Evolutionary conservation across 83 land plant species (phyloP).

Genomic region (Diphasiastrum complanatum): DNA sequence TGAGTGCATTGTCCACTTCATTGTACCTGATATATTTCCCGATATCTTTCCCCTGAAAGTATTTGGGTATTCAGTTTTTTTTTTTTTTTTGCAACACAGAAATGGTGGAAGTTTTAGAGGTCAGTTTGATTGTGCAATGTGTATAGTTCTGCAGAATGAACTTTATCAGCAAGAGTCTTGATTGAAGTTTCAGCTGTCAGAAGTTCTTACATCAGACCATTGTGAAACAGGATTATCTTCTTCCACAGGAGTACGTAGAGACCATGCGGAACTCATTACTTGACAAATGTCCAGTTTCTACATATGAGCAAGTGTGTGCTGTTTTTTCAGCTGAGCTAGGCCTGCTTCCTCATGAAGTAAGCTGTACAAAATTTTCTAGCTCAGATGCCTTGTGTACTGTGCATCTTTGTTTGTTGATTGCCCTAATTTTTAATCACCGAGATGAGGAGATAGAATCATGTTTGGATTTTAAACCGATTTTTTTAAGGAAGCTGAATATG

Average conservation of each 20-base stretch:
- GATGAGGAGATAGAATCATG: not conserved
- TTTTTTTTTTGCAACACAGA: too few species aligned
- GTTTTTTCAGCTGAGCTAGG: conserved; percentile 80
- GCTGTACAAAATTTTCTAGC: not conserved
- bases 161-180: too few species aligned
- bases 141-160: too few species aligned
- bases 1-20: too few species aligned
- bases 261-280: conserved; percentile 85
- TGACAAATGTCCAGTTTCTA: conserved; percentile 87
- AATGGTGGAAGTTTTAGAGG: too few species aligned
- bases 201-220: too few species aligned
- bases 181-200: too few species aligned
- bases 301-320: conserved; percentile 85
- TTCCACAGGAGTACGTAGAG: conserved; percentile 81
- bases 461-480: too few species aligned
- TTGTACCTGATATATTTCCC: too few species aligned
- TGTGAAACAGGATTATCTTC: conserved; percentile 89
- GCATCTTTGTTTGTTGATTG: not conserved
- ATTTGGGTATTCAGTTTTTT: too few species aligned
- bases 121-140: too few species aligned
- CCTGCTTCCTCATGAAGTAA: conserved; percentile 67
- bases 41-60: too few species aligned
- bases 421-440: not conserved
- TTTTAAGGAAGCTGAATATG: not conserved
- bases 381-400: conserved; percentile 7